Conservation (phyloP, 2,329 filamentous ascomycete species). For the Penicillium vulpinum region DNA sequence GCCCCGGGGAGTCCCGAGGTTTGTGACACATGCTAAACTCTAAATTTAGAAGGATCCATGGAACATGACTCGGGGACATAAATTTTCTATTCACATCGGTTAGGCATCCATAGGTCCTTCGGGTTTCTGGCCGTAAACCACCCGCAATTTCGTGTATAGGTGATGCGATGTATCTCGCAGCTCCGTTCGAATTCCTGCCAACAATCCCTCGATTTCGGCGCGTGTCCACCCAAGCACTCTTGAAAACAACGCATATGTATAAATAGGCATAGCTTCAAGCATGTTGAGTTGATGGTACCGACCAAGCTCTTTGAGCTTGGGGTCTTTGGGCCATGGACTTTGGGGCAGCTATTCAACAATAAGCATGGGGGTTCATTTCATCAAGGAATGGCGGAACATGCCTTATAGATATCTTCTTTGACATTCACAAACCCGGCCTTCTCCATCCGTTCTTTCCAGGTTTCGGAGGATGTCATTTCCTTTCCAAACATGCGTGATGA, state of each 20-base stretch:
- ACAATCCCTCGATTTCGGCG: conserved; percentile 40
- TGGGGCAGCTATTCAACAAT: conserved; percentile 45
- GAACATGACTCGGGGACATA: not conserved
- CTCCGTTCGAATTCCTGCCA: conserved; percentile 42
- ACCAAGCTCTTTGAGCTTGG: conserved; percentile 55
- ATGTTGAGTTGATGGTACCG: conserved; percentile 38
- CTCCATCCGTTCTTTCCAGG: conserved; percentile 46
- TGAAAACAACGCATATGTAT: conserved; percentile 42
- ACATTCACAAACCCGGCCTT: conserved; percentile 58
- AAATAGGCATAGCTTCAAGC: conserved; percentile 37
- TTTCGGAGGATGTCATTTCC: conserved; percentile 30
- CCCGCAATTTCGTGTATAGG: conserved; percentile 35
- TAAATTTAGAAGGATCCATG: not conserved
- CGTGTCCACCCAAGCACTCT: conserved; percentile 40
- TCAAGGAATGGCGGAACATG: conserved; percentile 5
- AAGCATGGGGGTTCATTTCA: not conserved
- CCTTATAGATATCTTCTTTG: conserved; percentile 48
- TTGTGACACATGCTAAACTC: not conserved
- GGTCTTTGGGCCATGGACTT: conserved; percentile 55
- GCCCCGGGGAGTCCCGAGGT: not conserved
- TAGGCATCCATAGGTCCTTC: not conserved
- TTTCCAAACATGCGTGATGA: conserved; percentile 37
- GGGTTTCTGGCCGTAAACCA: conserved; percentile 34
- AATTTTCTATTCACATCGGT: not conserved
- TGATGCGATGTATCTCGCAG: conserved; percentile 39